These are phyloP conservation scores for Primulina eburnea DNA, from an alignment of 257 asterid species.

Conservation along the genomic window DNA sequence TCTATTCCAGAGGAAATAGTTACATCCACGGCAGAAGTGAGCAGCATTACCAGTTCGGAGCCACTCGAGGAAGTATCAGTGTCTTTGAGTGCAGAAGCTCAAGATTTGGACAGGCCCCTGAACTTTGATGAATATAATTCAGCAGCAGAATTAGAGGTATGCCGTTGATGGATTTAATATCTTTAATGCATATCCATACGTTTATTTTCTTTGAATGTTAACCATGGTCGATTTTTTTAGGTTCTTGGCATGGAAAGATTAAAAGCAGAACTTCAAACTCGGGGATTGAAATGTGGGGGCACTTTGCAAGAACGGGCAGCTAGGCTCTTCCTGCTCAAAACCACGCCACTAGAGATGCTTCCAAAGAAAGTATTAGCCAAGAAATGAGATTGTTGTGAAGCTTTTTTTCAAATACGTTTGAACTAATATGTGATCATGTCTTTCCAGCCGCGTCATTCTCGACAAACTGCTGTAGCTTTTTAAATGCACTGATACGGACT, in stretches of 20 bases:
- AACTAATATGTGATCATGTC: conserved; percentile 3
- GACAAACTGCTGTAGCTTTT: too few species aligned
- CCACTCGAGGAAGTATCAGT: conserved; percentile 36
- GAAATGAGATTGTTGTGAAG: conserved; percentile 42
- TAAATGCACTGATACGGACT: too few species aligned
- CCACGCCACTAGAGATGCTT: conserved; percentile 64
- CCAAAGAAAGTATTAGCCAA: conserved; percentile 83
- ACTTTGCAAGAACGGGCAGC: conserved; percentile 86
- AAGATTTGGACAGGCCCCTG: conserved; percentile 42
- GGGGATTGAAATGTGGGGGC: conserved; percentile 82
- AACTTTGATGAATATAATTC: conserved; percentile 57
- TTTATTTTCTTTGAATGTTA: not conserved
- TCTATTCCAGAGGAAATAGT: conserved; percentile 33
- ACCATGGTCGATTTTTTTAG: conserved; percentile 27
- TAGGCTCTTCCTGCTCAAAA: conserved; percentile 64
- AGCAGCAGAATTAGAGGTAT: conserved; percentile 67
- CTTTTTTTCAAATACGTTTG: conserved; percentile 9
- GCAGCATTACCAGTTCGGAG: conserved; percentile 21
- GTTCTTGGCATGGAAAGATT: conserved; percentile 77
- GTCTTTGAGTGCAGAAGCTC: conserved; percentile 24
- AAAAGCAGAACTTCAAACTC: conserved; percentile 70
- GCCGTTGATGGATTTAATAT: not conserved
- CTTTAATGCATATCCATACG: not conserved
- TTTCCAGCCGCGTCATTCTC: not conserved
- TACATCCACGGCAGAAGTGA: conserved; percentile 26